Conservation (phyloP, 2,329 filamentous ascomycete species). For the Epichloe hybrida region DNA sequence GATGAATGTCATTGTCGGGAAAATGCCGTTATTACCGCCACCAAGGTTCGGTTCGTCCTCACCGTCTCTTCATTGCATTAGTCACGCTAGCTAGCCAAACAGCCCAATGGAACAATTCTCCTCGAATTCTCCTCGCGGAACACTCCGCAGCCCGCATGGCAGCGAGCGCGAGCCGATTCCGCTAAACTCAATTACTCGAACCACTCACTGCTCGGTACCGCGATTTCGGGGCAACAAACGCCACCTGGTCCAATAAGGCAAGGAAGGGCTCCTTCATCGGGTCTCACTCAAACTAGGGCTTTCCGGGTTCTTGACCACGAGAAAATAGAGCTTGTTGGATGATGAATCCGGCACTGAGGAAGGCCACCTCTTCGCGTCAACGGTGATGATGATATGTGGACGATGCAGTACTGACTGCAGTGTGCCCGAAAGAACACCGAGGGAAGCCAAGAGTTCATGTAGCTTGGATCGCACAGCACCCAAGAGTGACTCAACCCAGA, state of each 20-base stretch:
- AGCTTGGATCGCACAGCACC: neutral
- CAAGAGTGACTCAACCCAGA: neutral
- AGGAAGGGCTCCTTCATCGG: neutral
- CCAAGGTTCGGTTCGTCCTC: neutral
- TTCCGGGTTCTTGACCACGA: neutral
- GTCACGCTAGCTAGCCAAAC: neutral
- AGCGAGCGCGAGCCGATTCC: neutral
- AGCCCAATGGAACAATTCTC: neutral
- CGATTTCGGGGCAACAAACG: neutral
- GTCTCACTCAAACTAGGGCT: neutral
- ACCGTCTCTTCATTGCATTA: neutral
- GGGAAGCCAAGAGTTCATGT: constrained; percentile 1
- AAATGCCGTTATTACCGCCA: neutral
- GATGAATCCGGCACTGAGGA: neutral
- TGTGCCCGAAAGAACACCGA: neutral
- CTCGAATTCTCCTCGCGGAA: neutral
- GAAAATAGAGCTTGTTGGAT: neutral
- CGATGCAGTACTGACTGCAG: neutral
- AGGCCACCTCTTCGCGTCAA: neutral
- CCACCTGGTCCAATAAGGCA: neutral
- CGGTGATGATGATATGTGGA: neutral
- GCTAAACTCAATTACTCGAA: neutral
- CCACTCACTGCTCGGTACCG: neutral
- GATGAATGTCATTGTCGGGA: neutral
- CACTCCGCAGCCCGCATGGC: neutral